A percentile compares a stretch with the other conserved stretches of the same genome.
Evolutionary conservation across 2,329 filamentous ascomycete species (phyloP).

Genomic region (Juglanconis juglandina): DNA sequence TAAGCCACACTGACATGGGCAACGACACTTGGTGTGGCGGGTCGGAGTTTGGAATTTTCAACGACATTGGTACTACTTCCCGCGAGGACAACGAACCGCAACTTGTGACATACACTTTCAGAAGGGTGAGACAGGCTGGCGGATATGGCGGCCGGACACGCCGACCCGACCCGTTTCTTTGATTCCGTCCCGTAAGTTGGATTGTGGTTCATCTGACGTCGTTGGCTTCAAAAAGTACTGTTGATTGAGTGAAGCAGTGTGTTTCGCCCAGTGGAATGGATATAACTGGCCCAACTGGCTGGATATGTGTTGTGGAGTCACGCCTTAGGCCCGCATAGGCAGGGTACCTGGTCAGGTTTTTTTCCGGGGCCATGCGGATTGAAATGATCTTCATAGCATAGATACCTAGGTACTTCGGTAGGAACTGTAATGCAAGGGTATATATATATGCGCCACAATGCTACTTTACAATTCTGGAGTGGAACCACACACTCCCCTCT

Average conservation of each 20-base stretch:
- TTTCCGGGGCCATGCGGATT: too few relatives aligned
- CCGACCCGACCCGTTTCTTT: background rate
- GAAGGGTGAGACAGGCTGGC: background rate
- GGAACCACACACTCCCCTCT: constrained; percentile 30
- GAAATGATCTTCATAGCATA: too few relatives aligned
- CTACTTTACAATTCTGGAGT: constrained; percentile 9
- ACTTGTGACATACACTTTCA: background rate
- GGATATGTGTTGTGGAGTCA: too few relatives aligned
- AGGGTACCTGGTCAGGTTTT: too few relatives aligned
- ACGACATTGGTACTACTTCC: background rate
- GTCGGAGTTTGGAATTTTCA: background rate
- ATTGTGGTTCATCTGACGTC: background rate
- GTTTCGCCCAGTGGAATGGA: too few relatives aligned
- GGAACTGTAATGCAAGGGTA: background rate
- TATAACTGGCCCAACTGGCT: too few relatives aligned
- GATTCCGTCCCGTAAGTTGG: background rate
- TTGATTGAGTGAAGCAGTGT: background rate
- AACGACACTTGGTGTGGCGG: background rate
- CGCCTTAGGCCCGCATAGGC: too few relatives aligned
- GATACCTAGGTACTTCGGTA: too few relatives aligned
- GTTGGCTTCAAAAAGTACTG: background rate
- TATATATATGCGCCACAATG: background rate
- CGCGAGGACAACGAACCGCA: background rate
- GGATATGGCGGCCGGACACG: background rate
- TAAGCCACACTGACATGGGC: background rate